Evolutionary conservation across 495 filamentous ascomycete genomes (phyloP).

Genomic region (Penicillium turbatum): DNA sequence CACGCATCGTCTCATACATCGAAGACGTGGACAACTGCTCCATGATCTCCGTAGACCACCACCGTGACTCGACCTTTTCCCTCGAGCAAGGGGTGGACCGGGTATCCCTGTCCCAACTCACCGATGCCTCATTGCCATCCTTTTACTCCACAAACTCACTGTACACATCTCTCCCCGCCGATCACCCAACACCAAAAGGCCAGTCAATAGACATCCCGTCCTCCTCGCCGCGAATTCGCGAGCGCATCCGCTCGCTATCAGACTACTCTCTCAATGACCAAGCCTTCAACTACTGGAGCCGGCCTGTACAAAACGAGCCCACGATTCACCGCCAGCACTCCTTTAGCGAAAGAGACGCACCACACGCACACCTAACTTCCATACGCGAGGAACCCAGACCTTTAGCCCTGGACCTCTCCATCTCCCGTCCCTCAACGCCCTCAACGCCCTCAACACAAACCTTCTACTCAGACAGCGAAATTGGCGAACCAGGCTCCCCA

Average conservation of each 20-base stretch:
- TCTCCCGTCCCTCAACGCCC: slow-evolving; percentile 14
- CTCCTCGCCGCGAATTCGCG: slow-evolving; percentile 21
- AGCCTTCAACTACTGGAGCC: slow-evolving; percentile 14
- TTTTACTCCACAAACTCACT: slow-evolving; percentile 25
- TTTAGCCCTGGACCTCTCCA: slow-evolving; percentile 11
- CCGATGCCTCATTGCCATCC: slow-evolving; percentile 28
- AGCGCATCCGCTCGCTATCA: slow-evolving; percentile 22
- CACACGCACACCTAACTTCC: slow-evolving; percentile 27
- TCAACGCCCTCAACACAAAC: slow-evolving; percentile 25
- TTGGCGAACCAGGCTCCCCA: slow-evolving; percentile 38
- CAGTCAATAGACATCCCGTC: slow-evolving; percentile 18
- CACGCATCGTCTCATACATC: slow-evolving; percentile 41
- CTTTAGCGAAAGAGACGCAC: slow-evolving; percentile 17
- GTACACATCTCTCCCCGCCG: slow-evolving; percentile 11
- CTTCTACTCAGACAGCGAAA: slow-evolving; percentile 25
- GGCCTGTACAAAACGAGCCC: slow-evolving; percentile 3
- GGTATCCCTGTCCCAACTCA: slow-evolving; percentile 26
- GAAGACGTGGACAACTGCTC: slow-evolving; percentile 38
- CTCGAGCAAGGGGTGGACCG: slow-evolving; percentile 22
- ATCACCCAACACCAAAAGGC: slow-evolving; percentile 16
- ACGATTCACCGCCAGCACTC: slow-evolving; percentile 8
- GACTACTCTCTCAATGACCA: slow-evolving; percentile 20
- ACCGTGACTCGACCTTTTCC: slow-evolving; percentile 26
- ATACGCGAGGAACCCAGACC: slow-evolving; percentile 17
- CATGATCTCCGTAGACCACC: slow-evolving; percentile 16